A percentile compares a stretch with the other conserved stretches of the same genome.
Conservation (phyloP, 2,329 filamentous ascomycete species). For the Apiospora hydei region DNA sequence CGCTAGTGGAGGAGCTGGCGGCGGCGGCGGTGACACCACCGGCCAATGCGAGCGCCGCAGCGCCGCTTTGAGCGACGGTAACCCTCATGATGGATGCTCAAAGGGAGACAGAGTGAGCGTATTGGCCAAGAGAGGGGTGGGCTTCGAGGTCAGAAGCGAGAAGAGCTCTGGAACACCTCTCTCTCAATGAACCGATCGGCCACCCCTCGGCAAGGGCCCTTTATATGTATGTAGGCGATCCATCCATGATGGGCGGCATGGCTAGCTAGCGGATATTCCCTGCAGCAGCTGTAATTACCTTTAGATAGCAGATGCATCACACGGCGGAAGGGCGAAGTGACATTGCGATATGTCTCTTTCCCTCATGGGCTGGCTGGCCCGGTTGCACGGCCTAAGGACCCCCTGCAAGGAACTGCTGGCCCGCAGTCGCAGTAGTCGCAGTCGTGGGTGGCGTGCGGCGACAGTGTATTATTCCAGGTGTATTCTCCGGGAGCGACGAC, state of each 20-base stretch:
- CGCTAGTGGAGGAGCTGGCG: not conserved
- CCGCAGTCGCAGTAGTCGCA: not conserved
- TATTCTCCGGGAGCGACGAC: not conserved
- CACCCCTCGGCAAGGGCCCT: not conserved
- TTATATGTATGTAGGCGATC: not conserved
- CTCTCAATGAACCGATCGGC: too few relatives aligned
- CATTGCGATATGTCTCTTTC: not conserved
- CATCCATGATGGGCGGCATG: not conserved
- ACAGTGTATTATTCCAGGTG: not conserved
- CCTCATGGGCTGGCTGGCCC: constrained; percentile 6
- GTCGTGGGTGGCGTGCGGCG: constrained; percentile 13
- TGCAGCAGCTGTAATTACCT: not conserved
- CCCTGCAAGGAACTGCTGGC: constrained; percentile 14
- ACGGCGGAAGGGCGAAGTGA: not conserved
- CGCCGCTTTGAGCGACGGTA: not conserved
- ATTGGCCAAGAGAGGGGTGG: not conserved
- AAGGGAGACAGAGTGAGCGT: not conserved
- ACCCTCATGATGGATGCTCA: constrained; percentile 6
- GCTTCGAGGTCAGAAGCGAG: constrained; percentile 18
- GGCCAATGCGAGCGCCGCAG: constrained; percentile 8
- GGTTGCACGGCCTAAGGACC: constrained; percentile 1
- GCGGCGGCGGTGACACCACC: not conserved
- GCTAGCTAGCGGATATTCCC: not conserved
- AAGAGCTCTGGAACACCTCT: not conserved
- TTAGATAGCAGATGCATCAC: not conserved